Evolutionary conservation across 345 rosid genomes (phyloP).

Genomic region (Salix purpurea): DNA sequence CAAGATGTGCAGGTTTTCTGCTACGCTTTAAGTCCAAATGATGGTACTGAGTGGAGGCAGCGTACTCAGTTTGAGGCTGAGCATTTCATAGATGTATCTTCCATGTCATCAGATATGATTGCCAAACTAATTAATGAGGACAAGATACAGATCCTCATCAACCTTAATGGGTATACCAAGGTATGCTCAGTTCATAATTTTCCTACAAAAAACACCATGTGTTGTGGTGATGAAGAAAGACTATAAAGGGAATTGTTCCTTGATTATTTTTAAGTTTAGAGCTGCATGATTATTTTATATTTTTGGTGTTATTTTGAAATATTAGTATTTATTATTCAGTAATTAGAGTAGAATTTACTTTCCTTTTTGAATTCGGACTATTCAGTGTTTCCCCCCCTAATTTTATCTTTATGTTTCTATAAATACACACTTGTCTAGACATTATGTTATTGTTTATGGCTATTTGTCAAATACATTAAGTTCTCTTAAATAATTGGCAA

Average conservation of each 20-base stretch:
- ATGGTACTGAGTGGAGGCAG: slow-evolving; percentile 94
- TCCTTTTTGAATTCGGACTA: background rate
- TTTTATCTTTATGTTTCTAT: background rate
- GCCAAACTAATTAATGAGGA: slow-evolving; percentile 83
- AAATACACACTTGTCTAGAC: background rate
- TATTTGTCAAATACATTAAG: background rate
- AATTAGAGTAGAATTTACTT: background rate
- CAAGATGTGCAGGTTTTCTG: slow-evolving; percentile 67
- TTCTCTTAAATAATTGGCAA: background rate
- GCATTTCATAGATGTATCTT: slow-evolving; percentile 86
- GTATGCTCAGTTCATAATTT: slow-evolving; percentile 15
- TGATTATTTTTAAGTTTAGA: background rate
- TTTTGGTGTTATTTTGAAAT: background rate
- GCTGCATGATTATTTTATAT: background rate
- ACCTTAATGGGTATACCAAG: slow-evolving; percentile 98
- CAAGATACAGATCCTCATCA: slow-evolving; percentile 79
- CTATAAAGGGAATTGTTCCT: background rate
- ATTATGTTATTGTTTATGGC: background rate
- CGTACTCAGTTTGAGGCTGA: slow-evolving; percentile 87
- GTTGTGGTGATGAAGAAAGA: background rate
- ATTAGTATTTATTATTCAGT: background rate
- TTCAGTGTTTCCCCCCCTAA: background rate
- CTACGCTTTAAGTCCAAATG: slow-evolving; percentile 91
- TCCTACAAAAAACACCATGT: background rate
- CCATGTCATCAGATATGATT: slow-evolving; percentile 80